These are phyloP conservation scores for Suhomyces kunorum DNA, from an alignment of 1,139 yeast species.

Conservation along the genomic window DNA sequence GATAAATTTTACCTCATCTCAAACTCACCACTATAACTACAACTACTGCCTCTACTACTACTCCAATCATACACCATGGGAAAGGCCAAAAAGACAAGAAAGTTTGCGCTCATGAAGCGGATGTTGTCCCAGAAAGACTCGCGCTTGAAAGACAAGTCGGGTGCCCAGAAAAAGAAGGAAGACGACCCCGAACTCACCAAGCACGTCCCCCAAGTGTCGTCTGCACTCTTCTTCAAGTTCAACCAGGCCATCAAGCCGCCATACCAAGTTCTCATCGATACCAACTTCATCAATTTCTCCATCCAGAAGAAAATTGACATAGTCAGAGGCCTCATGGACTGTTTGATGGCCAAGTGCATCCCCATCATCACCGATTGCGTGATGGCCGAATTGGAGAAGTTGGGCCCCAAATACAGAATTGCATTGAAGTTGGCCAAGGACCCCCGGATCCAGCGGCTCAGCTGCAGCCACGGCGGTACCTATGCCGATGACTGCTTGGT, in stretches of 20 bases:
- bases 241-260: conserved; percentile 96
- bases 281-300: conserved; percentile 93
- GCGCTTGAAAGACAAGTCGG: conserved; percentile 41
- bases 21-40: conserved; percentile 12
- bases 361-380: conserved; percentile 97
- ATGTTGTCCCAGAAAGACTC: conserved; percentile 74
- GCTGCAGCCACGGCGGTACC: conserved; percentile 91
- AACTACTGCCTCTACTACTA: not conserved
- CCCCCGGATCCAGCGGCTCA: conserved; percentile 83
- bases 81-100: conserved; percentile 93
- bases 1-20: conserved; percentile 15
- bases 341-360: conserved; percentile 89
- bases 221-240: conserved; percentile 92
- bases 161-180: conserved; percentile 33
- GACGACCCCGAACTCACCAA: conserved; percentile 81
- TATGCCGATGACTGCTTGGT: conserved; percentile 98
- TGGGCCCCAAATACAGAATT: conserved; percentile 91
- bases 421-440: conserved; percentile 92
- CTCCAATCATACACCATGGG: conserved; percentile 59
- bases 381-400: conserved; percentile 93
- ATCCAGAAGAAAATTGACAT: conserved; percentile 93
- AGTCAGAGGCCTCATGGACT: conserved; percentile 94
- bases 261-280: conserved; percentile 91
- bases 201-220: conserved; percentile 90
- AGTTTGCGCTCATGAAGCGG: conserved; percentile 90